These are phyloP conservation scores for Botrytis byssoidea DNA, from an alignment of 2,329 filamentous ascomycete species.

Conservation along the genomic window DNA sequence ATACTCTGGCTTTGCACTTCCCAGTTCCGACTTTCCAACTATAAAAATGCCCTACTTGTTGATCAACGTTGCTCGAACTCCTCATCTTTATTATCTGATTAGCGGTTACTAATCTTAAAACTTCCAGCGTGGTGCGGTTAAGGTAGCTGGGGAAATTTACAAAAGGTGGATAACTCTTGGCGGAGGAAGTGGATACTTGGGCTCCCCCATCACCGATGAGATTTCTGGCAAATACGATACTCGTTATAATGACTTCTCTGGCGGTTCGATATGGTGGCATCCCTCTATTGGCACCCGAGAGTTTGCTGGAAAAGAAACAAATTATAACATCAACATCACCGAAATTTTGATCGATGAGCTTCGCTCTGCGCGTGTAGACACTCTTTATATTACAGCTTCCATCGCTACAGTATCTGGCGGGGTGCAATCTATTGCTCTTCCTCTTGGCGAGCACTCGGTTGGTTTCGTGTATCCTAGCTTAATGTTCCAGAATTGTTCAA, in stretches of 20 bases:
- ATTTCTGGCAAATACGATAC: not conserved
- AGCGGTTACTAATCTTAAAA: not conserved
- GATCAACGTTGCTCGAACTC: too few species aligned
- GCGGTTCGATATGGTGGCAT: conserved; percentile 17
- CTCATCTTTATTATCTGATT: not conserved
- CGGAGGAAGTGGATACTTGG: not conserved
- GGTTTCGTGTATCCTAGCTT: conserved; percentile 11
- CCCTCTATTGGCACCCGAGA: not conserved
- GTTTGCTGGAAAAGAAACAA: conserved; percentile 4
- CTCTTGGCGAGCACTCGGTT: not conserved
- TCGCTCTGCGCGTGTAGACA: conserved; percentile 1
- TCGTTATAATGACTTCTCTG: conserved; percentile 1
- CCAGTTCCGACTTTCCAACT: not conserved
- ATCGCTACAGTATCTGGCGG: not conserved
- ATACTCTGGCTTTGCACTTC: not conserved
- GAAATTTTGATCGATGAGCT: conserved; percentile 1
- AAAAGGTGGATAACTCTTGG: conserved; percentile 10
- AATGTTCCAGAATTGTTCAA: not conserved
- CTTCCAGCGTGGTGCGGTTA: not conserved
- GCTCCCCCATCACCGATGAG: conserved; percentile 3
- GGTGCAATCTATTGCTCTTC: not conserved
- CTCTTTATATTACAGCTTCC: conserved; percentile 7
- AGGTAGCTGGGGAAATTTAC: conserved; percentile 5
- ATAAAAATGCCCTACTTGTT: not conserved
- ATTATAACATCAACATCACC: not conserved